A percentile compares a stretch with the other conserved stretches of the same genome.
Evolutionary conservation across 805 yeast species (phyloP).

Genomic region (Wickerhamiella hasegawae): DNA sequence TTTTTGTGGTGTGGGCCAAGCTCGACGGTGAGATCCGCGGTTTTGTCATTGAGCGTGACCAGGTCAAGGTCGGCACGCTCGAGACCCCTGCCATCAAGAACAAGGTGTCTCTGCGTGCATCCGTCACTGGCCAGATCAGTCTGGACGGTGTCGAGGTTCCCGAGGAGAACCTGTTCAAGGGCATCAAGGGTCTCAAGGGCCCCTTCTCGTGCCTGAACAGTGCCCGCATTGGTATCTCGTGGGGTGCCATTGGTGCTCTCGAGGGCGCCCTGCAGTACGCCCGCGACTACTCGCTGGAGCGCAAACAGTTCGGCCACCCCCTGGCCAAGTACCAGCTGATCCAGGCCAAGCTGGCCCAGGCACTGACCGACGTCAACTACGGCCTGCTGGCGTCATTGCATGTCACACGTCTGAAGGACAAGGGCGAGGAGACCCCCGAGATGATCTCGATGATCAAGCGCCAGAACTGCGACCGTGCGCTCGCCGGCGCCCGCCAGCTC

Average conservation of each 20-base stretch:
- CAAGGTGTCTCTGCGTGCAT: slow-evolving; percentile 26
- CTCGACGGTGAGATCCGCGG: slow-evolving; percentile 29
- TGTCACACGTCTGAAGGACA: slow-evolving; percentile 28
- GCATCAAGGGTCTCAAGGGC: slow-evolving; percentile 27
- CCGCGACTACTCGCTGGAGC: slow-evolving; percentile 25
- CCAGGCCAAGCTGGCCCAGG: slow-evolving; percentile 29
- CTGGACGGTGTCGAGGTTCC: slow-evolving; percentile 31
- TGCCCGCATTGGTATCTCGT: slow-evolving; percentile 29
- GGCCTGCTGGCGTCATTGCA: slow-evolving; percentile 27
- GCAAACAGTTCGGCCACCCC: slow-evolving; percentile 27
- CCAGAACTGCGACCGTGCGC: slow-evolving; percentile 29
- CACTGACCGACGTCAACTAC: slow-evolving; percentile 26
- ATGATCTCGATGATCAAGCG: slow-evolving; percentile 29
- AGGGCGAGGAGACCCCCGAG: slow-evolving; percentile 25
- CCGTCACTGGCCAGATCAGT: slow-evolving; percentile 28
- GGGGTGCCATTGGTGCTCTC: slow-evolving; percentile 31
- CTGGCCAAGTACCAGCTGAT: slow-evolving; percentile 27
- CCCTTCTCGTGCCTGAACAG: slow-evolving; percentile 29
- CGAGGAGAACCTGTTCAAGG: slow-evolving; percentile 26
- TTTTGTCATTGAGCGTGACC: slow-evolving; percentile 25
- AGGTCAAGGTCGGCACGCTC: slow-evolving; percentile 20
- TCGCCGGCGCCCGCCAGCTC: slow-evolving; percentile 22
- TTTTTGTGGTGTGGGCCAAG: slow-evolving; percentile 29
- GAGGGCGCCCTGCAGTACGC: slow-evolving; percentile 26
- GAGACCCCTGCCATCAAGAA: slow-evolving; percentile 27